These are phyloP conservation scores for Lentinula detonsa DNA, from an alignment of 768 basidiomycete species.

Conservation along the genomic window DNA sequence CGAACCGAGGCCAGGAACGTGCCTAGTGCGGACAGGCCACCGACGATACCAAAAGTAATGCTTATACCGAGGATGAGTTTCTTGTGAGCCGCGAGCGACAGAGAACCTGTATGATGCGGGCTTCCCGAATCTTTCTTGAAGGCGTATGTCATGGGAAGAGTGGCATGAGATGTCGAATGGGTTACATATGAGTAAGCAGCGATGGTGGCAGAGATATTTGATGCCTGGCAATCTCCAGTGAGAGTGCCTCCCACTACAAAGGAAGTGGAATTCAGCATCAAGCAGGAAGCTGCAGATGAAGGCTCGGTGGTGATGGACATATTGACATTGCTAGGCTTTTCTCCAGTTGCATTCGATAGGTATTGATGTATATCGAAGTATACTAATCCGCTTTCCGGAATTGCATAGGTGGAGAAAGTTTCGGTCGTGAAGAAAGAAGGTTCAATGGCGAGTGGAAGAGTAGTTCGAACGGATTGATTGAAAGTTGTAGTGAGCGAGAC, in stretches of 20 bases:
- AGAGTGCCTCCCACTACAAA: constrained; percentile 51
- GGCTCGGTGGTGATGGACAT: constrained; percentile 55
- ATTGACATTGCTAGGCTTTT: constrained; percentile 37
- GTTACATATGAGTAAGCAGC: constrained; percentile 62
- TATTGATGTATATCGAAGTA: constrained; percentile 48
- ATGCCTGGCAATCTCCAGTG: constrained; percentile 37
- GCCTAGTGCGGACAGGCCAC: constrained; percentile 50
- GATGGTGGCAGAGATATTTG: constrained; percentile 47
- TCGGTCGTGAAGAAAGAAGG: constrained; percentile 67
- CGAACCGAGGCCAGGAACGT: constrained; percentile 50
- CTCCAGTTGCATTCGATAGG: constrained; percentile 45
- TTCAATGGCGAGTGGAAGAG: constrained; percentile 58
- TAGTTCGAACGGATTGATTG: constrained; percentile 63
- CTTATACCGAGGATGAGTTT: constrained; percentile 52
- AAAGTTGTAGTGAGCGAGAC: constrained; percentile 57
- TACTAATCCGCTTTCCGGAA: constrained; percentile 43
- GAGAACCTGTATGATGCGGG: constrained; percentile 22
- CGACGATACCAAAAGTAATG: constrained; percentile 57
- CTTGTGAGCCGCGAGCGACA: constrained; percentile 37
- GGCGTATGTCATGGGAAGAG: constrained; percentile 42
- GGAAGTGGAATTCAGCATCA: constrained; percentile 42
- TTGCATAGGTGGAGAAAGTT: constrained; percentile 50
- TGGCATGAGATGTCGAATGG: constrained; percentile 68
- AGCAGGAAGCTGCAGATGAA: constrained; percentile 35
- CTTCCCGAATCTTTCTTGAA: constrained; percentile 24